Base-by-base conservation (phyloP, 805 yeast genomes). In the Lipomyces mesembrius region DNA sequence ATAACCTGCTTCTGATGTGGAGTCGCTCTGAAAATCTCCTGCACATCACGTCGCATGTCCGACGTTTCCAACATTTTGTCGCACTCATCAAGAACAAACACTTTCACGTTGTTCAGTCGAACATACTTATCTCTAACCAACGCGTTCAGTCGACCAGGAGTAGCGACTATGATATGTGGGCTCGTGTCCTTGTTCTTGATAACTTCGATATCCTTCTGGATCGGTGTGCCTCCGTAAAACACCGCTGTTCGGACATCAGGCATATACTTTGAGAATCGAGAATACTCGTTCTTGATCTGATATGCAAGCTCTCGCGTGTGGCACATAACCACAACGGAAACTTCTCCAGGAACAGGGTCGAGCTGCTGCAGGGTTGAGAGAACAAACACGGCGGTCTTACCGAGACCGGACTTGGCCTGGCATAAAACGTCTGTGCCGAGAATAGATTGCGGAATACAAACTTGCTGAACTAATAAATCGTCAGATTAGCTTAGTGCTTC, bases 351-450 rank as follows among this genome's bases (percentile, higher is more conserved):
- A 73, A 94, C 92, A 57, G 99, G 98, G 77, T 95, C 98, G 77
- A 94, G 85, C 83, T 94, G 98, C 82, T 94, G 98, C 78, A 94
- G 85, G 70, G 99, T 94, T 32, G 97, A 91, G 76, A 94, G 85
- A 68, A 94, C 98, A 75, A 94, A 94, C 65, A 94, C 98, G 57
- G 99, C 99, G 67, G 99, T 94, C 81, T 94, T 94, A 88, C 99
- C 99, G 74, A 95, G 85, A 90, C 99, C 99, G 58, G 99, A 95
- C 84, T 95, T 94, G 80, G 99, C 99, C 85, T 94, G 99, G 83
- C 99, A 95, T 74, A 94, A 83, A 67, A 94, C 98, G 78, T 94
- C 99, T 70, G 97, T 94, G 77, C 98, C 99, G 75, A 94, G 89
- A 77, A 94, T 92, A 65, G 98, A 91, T 83, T 95, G 98, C 63